Evolutionary conservation across 208 protist genomes (phyloP), one percentile per base, ranked within the genome.

Genomic region (Trypanosoma vivax): DNA sequence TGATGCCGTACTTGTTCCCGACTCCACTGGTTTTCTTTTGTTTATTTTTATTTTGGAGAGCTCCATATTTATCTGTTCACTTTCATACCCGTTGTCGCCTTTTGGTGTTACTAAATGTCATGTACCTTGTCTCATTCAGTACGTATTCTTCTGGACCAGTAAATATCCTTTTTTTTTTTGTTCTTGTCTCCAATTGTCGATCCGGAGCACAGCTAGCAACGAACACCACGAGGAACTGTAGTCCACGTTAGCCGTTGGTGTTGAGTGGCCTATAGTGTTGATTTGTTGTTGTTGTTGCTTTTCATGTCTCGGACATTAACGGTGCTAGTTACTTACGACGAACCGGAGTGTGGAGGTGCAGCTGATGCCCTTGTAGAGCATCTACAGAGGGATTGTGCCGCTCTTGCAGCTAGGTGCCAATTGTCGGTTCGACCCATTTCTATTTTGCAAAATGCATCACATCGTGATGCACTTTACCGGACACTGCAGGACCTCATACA

Each of bases 301-400:
- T 54, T 41, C 18, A 63, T 56, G 23, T 43, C 34, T 9, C 75
- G 79, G 0, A 40, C 76, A 14, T 48, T 93, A 9, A 65, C 70
- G 10, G 74, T 93, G 6, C 53, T 93, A 11, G 49, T 93, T n/a
- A 88, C 86, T 3, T 93, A 93, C 50, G 86, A 93, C 52, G 86
- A 93, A 49, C 82, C 83, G 0, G 76, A 90, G 55, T 93, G 86
- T 64, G 86, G 86, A 18, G 86, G 86, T 11, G 86, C 83, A 2
- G 82, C 83, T 6, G 86, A 93, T 28, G 86, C 86, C 1, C 59
- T 93, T 23, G 76, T 87, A 11, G 79, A 84, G 5, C 80, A 90
- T 60, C 51, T 93, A 11, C 74, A 90, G 58, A 72, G 80, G 27
- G 83, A 90, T 21, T 64, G 70, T 1, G 70, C 66, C 0, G 48